Base-by-base conservation (phyloP, 495 filamentous ascomycete species). In the Friedmanniomyces simplex region DNA sequence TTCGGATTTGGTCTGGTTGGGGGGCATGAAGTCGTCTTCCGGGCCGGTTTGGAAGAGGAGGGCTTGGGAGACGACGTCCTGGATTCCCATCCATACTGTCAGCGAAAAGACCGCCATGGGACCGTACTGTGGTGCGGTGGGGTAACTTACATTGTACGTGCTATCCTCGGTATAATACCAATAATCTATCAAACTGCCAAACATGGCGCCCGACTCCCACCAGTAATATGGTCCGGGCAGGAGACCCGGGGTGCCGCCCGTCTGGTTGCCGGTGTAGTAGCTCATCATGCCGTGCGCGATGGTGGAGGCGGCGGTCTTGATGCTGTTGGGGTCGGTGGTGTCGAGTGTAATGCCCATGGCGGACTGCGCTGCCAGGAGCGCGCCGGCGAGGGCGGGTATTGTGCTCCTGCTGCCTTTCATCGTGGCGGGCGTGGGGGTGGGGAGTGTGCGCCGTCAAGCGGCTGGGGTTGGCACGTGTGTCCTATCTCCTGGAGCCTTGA, bases 81-180 rank as follows among this genome's bases (percentile, higher is more conserved):
- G 26, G 4, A 16, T n/a, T n/a, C n/a, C n/a, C n/a, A n/a, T n/a
- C 5, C 25, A 36, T 24, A n/a, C 10, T 14, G 49, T 50, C 20
- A 50, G 47, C 24, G 18, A 24, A 37, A 16, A 37, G 16, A 16
- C 34, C 16, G 34, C 8, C 8, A 37, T 37, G n/a, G n/a, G n/a
- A n/a, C n/a, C n/a, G n/a, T n/a, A n/a, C 34, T 37, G 34, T 37
- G 8, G 8, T 47, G 43, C 43, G n/a, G n/a, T n/a, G n/a, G n/a
- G n/a, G 24, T 14, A 30, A 6, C 39, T 5, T 41, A 34, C 67
- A 55, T 79, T 79, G 68, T 79, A 82, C n/a, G 69, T 73, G 8
- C 60, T 59, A 61, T 82, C 80, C 50, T 74, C 77, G 7, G 77
- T 82, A 66, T 76, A 83, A 47, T 78, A 73, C 72, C 73, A 79